Evolutionary conservation across 2,329 filamentous ascomycete species (phyloP), one percentile per base, ranked within the genome.

Genomic region (Epichloe scottii): DNA sequence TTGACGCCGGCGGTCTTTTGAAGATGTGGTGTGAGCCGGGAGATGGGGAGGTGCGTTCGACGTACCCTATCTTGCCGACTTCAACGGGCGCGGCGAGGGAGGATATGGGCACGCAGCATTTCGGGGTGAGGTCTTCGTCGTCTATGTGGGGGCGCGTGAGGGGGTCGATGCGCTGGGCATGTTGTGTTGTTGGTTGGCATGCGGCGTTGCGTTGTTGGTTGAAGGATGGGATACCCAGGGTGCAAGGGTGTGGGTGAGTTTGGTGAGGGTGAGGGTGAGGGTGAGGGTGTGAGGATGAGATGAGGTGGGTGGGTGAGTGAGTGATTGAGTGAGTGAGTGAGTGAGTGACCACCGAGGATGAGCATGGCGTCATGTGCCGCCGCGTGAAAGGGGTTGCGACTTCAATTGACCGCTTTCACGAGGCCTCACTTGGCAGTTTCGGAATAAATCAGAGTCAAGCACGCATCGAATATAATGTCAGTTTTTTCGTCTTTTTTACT

Each of bases 1-100:
- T 30, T 10, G 7, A 26, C 26, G 26, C 26, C 26, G 23, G 7
- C 23, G n/a, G n/a, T n/a, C n/a, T n/a, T 26, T 26, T 3, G 21
- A 21, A 21, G 21, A 21, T 21, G 23, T 21, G 23, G 23, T 26
- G 23, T 26, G 23, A 3, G 23, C 23, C 23, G 23, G 23, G 23
- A 8, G 2, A 10, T 3, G 26, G 8, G 26, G 26, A 10, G 26
- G 26, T 3, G 26, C 26, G 3, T n/a, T n/a, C 26, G 41, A 30
- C 61, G 14, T 60, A 72, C 69, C 67, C 60, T 42, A 70, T 59
- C 30, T 70, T 66, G 49, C 66, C 67, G 21, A 76, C 66, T 40
- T 75, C 69, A 51, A 78, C 63, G 10, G 76, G 75, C 30, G 60
- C 60, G 10, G 60, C 60, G 45, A 76, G 59, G 11, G 63, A 59